Evolutionary conservation across 2,329 filamentous ascomycete genomes (phyloP), one percentile per base, ranked within the genome.

Genomic region (Ophiognomonia clavigignenti-juglandacearum): DNA sequence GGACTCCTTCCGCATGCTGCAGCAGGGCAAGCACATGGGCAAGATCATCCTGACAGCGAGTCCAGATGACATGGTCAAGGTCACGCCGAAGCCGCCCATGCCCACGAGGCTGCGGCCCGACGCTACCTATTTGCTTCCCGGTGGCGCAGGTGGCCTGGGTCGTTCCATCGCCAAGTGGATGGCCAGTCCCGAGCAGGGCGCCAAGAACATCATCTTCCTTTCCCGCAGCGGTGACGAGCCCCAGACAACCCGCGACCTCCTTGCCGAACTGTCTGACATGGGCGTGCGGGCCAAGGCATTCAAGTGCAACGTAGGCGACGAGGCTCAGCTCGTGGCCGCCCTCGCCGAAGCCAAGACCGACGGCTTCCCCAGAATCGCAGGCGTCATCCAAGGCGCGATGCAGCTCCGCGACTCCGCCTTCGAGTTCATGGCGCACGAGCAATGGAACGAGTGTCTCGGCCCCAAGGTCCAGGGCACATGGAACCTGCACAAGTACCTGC

Each of bases 1-100:
- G 5, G 56, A 64, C 0, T 66, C 67, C 1, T 71, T 74, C 50
- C 59, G 67, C 4, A 57, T 64, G 19, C 65, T 74, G 6, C 50
- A 53, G 43, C 39, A 40, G 27, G 50, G 50, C 29, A 53, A 53
- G 44, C 47, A 53, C 24, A 48, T 51, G 5, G 48, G 48, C 0
- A 73, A 73, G 43, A 62, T 72, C n/a, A 59, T 72, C 18, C 46
- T 71, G 2, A 52, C 57, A 2, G 48, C 61, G 14, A 44, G 36
- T 8, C 45, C 53, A 1, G 54, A 55, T 6, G 45, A 50, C 7
- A 2, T 57, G 19, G 55, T 59, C 32, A 56, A 54, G 29, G 55
- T 62, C 2, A 39, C 31, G 8, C 47, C 47, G 19, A 40, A 45
- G 42, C 45, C 45, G 11, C 43, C 32, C 2, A n/a, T n/a, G 24